A percentile compares a stretch with the other conserved stretches of the same genome.
Evolutionary conservation across 2,329 filamentous ascomycete genomes (phyloP).

Genomic region (Teratosphaeriaceae sp.): DNA sequence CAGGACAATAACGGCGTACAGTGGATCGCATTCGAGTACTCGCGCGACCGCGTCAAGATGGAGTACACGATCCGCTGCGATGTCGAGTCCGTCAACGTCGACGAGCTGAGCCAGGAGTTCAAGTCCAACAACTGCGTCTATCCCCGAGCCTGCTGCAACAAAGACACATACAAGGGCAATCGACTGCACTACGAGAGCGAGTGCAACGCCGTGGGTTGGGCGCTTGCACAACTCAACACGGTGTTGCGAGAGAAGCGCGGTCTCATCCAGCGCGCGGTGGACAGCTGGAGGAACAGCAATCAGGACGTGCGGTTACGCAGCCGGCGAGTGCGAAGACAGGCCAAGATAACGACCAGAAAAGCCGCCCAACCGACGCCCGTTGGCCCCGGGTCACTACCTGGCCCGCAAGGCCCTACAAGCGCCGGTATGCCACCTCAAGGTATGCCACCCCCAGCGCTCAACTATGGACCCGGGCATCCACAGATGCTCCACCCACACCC

Average conservation of each 20-base stretch:
- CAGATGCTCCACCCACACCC: constrained; percentile 65
- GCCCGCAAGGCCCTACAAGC: constrained; percentile 50
- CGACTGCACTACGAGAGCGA: constrained; percentile 95
- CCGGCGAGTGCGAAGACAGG: constrained; percentile 86
- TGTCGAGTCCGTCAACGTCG: constrained; percentile 91
- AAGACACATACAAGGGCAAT: constrained; percentile 95
- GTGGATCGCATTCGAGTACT: constrained; percentile 99
- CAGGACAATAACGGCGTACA: constrained; percentile 96
- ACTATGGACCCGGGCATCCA: constrained; percentile 47
- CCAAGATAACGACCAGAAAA: constrained; percentile 79
- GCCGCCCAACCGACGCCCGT: constrained; percentile 17
- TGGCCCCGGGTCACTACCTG: constrained; percentile 53
- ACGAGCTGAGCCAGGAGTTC: constrained; percentile 78
- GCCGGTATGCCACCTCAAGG: constrained; percentile 58
- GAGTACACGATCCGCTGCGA: constrained; percentile 98
- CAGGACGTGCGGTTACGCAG: constrained; percentile 88
- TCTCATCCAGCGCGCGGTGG: constrained; percentile 91
- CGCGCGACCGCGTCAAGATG: constrained; percentile 95
- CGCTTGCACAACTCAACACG: constrained; percentile 85
- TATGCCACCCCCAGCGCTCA: constrained; percentile 54
- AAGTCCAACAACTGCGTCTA: constrained; percentile 99
- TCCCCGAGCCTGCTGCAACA: constrained; percentile 85
- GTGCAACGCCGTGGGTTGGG: constrained; percentile 99
- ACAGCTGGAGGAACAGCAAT: constrained; percentile 99
- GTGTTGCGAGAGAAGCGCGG: constrained; percentile 88